Base-by-base conservation (phyloP, 176 grass and related monocot species). In the Cymbopogon citratus region DNA sequence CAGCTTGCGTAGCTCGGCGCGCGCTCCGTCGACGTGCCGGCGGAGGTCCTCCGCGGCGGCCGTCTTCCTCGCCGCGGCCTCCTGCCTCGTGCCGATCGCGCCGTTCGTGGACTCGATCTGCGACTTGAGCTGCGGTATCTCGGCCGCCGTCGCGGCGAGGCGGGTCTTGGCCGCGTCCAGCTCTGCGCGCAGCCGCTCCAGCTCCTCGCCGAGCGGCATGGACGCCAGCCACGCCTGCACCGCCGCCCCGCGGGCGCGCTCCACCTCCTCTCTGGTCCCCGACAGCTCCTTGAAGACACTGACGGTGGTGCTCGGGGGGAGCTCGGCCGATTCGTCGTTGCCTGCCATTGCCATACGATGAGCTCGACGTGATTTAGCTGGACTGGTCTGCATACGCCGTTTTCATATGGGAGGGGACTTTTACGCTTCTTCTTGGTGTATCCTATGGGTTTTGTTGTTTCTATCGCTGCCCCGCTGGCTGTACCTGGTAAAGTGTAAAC, bases 121-220 rank as follows among this genome's bases (percentile, higher is more conserved):
- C 9, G 52, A 87, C 59, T 81, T 77, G 26, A 93, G 84, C 3
- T 21, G 31, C 26, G 77, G 44, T 2, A 90, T 69, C 28, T 76
- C 77, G 16, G 73, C 85, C 4, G 59, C 71, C 21, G 73, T 80
- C 43, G 85, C 54, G 34, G 77, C 79, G 61, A 90, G 84, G 40
- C 80, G 69, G 62, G 7, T 66, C 77, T 79, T 85, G 60, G 85
- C 78, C 25, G 66, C 75, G 38, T 85, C 74, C 14, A 87, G 73
- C 12, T 84, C 61, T 26, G 41, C 65, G 9, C 78, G 73, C 52
- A 89, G 85, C 28, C 52, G 41, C 34, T 82, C 81, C 3, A 90
- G 85, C 85, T 90, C 87, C 29, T 90, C 85, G 11, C 35, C 61
- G 39, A 64, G 65, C 33, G 66, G 81, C 66, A 84, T 85, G 73